Conservation (phyloP, 495 filamentous ascomycete genomes). For the Cudoniella acicularis region DNA sequence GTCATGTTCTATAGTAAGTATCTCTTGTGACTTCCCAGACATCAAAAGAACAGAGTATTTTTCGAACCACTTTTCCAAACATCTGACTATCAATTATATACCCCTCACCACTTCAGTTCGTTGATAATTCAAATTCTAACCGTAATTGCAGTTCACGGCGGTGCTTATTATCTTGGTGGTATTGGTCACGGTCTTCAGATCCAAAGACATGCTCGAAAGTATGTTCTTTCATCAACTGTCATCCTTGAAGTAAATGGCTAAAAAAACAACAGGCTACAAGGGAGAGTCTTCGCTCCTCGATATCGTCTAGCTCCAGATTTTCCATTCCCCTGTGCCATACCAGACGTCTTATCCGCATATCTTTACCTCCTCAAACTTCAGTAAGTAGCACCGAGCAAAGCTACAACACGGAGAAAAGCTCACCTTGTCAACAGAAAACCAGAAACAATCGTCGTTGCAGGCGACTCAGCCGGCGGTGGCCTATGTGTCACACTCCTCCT, state of each 20-base stretch:
- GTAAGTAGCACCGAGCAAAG: no score
- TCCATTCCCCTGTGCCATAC: constrained; percentile 86
- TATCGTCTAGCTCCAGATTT: constrained; percentile 85
- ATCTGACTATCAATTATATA: no score
- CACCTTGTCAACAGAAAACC: no score
- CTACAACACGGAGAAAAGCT: no score
- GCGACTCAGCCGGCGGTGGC: constrained; percentile 84
- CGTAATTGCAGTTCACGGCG: constrained; percentile 80
- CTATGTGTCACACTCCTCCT: constrained; percentile 76
- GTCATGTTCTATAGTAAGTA: constrained; percentile 67
- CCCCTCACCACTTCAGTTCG: no score
- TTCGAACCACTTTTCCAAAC: no score
- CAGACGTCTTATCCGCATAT: constrained; percentile 82
- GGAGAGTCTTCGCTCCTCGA: constrained; percentile 74
- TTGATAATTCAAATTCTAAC: no score
- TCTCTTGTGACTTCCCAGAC: not conserved
- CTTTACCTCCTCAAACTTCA: constrained; percentile 69
- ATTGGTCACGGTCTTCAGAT: constrained; percentile 94
- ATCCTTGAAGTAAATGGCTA: no score
- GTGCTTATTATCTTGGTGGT: constrained; percentile 67
- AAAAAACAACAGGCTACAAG: constrained; percentile 61
- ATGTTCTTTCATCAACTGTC: not conserved
- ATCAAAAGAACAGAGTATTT: no score
- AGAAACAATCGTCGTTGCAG: constrained; percentile 70
- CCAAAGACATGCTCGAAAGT: constrained; percentile 84